Conservation (phyloP, 2,329 filamentous ascomycete genomes). For the Sarocladium oryzae region DNA sequence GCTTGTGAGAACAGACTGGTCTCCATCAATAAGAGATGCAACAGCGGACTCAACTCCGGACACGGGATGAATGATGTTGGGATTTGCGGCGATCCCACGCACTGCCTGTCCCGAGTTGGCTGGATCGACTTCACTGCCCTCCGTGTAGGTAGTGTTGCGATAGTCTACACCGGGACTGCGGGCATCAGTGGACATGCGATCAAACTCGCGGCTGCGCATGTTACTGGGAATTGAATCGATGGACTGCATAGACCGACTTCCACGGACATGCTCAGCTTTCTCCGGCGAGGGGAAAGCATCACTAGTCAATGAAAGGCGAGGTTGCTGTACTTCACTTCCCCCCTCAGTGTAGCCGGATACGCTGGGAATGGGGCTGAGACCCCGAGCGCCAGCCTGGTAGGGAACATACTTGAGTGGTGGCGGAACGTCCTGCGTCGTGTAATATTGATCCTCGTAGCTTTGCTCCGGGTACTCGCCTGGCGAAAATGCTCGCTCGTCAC, state of each 20-base stretch:
- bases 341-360: constrained; percentile 79
- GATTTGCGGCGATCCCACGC: constrained; percentile 63
- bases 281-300: constrained; percentile 58
- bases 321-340: constrained; percentile 50
- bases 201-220: constrained; percentile 42
- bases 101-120: constrained; percentile 63
- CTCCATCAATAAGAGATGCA: constrained; percentile 74
- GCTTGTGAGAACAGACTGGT: constrained; percentile 62
- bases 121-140: constrained; percentile 52
- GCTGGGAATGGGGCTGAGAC: constrained; percentile 84
- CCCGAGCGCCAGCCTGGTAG: constrained; percentile 62
- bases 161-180: constrained; percentile 50
- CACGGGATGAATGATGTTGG: constrained; percentile 67
- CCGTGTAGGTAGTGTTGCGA: constrained; percentile 42
- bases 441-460: constrained; percentile 41
- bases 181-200: constrained; percentile 50
- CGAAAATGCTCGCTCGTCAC: constrained; percentile 25
- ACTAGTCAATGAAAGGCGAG: constrained; percentile 49
- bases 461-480: constrained; percentile 30
- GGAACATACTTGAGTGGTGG: constrained; percentile 60
- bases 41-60: constrained; percentile 81
- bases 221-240: constrained; percentile 32
- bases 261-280: constrained; percentile 32
- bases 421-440: constrained; percentile 56
- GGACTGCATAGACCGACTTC: constrained; percentile 28